These are phyloP conservation scores for Golubevia sp. DNA, from an alignment of 1,284 basidiomycete species.

Conservation along the genomic window DNA sequence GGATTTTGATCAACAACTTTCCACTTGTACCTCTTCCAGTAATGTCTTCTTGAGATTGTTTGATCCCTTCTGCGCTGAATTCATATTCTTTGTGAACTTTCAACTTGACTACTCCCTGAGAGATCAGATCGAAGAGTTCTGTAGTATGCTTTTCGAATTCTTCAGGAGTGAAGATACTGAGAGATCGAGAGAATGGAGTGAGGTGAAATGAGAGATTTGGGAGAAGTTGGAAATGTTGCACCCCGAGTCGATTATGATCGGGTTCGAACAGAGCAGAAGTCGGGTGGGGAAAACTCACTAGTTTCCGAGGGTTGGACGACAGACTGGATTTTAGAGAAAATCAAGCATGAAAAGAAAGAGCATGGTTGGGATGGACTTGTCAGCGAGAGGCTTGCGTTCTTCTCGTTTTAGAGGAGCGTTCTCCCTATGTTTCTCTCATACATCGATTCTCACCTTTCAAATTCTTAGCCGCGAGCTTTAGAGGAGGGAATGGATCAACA, in stretches of 20 bases:
- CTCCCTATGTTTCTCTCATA: too few relatives aligned
- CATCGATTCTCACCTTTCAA: slow-evolving; percentile 65
- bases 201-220: too few relatives aligned
- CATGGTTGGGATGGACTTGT: too few relatives aligned
- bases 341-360: too few relatives aligned
- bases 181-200: too few relatives aligned
- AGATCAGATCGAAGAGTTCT: slow-evolving; percentile 73
- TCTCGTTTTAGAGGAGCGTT: slow-evolving; percentile 73
- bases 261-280: too few relatives aligned
- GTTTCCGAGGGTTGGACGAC: slow-evolving; percentile 60
- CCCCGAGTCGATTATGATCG: too few relatives aligned
- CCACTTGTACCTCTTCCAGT: slow-evolving; percentile 55
- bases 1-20: slow-evolving; percentile 45
- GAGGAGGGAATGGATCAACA: slow-evolving; percentile 69
- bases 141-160: slow-evolving; percentile 73
- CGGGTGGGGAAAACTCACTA: slow-evolving; percentile 20
- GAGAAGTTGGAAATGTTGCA: too few relatives aligned
- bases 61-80: slow-evolving; percentile 79
- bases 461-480: slow-evolving; percentile 81
- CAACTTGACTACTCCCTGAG: slow-evolving; percentile 71
- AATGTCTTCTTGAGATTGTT: slow-evolving; percentile 79
- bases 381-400: too few relatives aligned
- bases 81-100: slow-evolving; percentile 73
- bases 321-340: too few relatives aligned
- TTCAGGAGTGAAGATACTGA: slow-evolving; percentile 68